Evolutionary conservation across 1,284 basidiomycete species (phyloP), one percentile per base, ranked within the genome.

Genomic region (Naganishia sp.): DNA sequence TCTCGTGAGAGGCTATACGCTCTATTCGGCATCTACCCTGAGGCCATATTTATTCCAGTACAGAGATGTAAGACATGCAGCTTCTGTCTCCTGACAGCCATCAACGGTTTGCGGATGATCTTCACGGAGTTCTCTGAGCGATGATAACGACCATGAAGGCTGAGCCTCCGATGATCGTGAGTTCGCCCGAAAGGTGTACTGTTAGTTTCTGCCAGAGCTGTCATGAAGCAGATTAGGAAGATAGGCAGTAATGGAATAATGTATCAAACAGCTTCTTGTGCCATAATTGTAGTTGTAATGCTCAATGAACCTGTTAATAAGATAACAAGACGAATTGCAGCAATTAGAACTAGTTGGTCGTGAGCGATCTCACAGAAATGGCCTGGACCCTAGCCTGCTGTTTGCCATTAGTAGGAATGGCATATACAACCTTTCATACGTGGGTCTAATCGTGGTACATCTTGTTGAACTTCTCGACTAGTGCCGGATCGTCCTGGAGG

Each of bases 391-490:
- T 39, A 39, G 36, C 36, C 36, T 39, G 36, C 36, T 39, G 7
- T 2, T 13, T 39, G 36, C 10, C 36, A 39, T 13, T 9, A 7
- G 7, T 2, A 2, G 13, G 7, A 39, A 39, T 39, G 36, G 36
- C 36, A 39, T 13, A 39, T 39, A 39, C 36, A 39, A 39, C 36
- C 13, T 39, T 39, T 2, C 13, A 13, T 76, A 69, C 77, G 77
- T 15, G 7, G 45, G 9, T n/a, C 55, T 59, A 65, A 43, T 69
- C 68, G 45, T 69, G 68, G 53, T 69, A 66, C 68, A 66, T 66
- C 73, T 77, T 77, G 72, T 79, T 78, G 69, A 78, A 80, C 71
- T 80, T 79, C 65, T 80, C 78, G 1, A 80, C 72, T 64, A 80
- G 68, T 45, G 70, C 74, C 7, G 75, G 72, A 64, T 80, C 78